A percentile compares a stretch with the other conserved stretches of the same genome.
Evolutionary conservation across 2,329 filamentous ascomycete species (phyloP).

Genomic region (Phyllosticta capitalensis): DNA sequence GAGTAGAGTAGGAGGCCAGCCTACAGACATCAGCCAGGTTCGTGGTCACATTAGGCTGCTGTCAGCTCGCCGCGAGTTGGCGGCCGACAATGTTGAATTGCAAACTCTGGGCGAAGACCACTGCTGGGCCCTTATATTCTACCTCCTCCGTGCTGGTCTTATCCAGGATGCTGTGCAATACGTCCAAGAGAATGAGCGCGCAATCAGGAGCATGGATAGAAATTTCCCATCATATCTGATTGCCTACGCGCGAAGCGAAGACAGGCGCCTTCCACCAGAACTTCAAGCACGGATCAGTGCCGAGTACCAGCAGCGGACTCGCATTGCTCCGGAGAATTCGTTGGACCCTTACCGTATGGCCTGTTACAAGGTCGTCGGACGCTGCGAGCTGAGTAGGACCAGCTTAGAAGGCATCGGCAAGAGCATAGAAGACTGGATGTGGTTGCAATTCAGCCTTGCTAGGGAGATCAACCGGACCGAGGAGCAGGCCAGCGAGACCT

Average conservation of each 20-base stretch:
- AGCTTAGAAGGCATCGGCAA: conserved; percentile 49
- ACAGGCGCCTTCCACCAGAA: conserved; percentile 67
- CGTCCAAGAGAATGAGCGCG: conserved; percentile 65
- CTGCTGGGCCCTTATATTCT: conserved; percentile 92
- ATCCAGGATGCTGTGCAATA: conserved; percentile 78
- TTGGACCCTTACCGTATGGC: conserved; percentile 94
- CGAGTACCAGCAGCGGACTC: conserved; percentile 76
- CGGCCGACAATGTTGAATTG: conserved; percentile 68
- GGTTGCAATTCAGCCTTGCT: conserved; percentile 55
- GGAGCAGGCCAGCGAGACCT: conserved; percentile 53
- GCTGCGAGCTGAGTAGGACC: conserved; percentile 50
- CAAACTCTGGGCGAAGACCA: conserved; percentile 63
- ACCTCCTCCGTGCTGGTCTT: conserved; percentile 76
- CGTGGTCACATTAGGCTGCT: conserved; percentile 84
- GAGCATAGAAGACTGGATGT: conserved; percentile 57
- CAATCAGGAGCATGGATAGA: conserved; percentile 83
- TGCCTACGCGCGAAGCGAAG: conserved; percentile 67
- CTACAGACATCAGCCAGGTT: conserved; percentile 81
- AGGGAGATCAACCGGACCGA: conserved; percentile 52
- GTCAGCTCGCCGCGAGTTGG: conserved; percentile 70
- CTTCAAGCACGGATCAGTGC: conserved; percentile 80
- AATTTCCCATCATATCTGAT: conserved; percentile 83
- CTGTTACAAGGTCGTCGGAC: conserved; percentile 95
- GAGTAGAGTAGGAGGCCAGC: conserved; percentile 80
- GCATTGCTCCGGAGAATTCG: conserved; percentile 75